Base-by-base conservation (phyloP, 305 asterid species). In the Fraxinus angustifolia region DNA sequence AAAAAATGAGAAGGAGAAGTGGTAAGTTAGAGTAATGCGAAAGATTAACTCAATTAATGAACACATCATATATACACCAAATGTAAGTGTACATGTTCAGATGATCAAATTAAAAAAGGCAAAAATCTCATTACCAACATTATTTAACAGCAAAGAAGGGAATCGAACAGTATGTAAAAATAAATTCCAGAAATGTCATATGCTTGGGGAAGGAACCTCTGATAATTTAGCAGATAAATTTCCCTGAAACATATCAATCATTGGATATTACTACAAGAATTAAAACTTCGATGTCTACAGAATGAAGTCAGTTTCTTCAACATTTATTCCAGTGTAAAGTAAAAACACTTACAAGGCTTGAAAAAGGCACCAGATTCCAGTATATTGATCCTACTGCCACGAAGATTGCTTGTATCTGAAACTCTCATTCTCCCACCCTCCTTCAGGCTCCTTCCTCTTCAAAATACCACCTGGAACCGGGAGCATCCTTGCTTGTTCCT, bases 381-480 rank as follows among this genome's bases (percentile, higher is more conserved):
- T 74, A 23, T 62, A 42, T 31, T 42, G 56, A 77, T 83, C 78
- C 88, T 88, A 90, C 82, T 88, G 90, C 91, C 91, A 85, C 6
- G 91, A 83, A 68, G 89, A 85, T 83, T 87, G 94, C 86, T 85
- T 91, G 84, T 82, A 83, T 84, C 93, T 88, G 86, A 88, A 84
- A 74, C 82, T 83, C 77, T 87, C 91, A n/a, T 62, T 82, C 30
- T 88, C 92, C 92, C 91, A 83, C 75, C 92, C 87, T 76, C 90
- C 92, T 4, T 90, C 91, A 7, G 90, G 91, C 78, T 90, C 93
- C 83, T 87, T 90, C 91, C 92, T 87, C 85, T 87, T 90, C 83
- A 85, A 58, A 79, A 82, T 78, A 83, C 88, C 82, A 75, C 91
- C 88, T 40, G 89, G 80, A 79, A 84, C 82, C 16, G 87, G 83